A percentile compares a stretch with the other conserved stretches of the same genome.
phyloP scores from a whole-genome alignment of 805 yeast species.

The Alloascoidea hylecoeti region DNA sequence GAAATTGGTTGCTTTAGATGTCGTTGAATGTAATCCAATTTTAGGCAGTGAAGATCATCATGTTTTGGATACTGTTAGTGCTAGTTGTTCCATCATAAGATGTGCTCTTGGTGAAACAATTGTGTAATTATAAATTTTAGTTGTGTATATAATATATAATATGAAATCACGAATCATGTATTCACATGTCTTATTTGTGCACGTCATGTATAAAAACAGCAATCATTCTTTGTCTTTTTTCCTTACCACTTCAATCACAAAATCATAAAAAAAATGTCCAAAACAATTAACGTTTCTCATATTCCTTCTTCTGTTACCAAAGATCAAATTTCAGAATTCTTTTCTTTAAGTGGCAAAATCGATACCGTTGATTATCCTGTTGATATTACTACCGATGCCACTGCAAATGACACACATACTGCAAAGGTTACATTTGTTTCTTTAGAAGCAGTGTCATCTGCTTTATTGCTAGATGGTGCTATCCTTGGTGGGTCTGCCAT shows the following conservation, averaged over 20 bases:
- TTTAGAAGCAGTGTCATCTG: conserved; percentile 54
- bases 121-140: too few relatives aligned
- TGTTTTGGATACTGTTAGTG: conserved; percentile 70
- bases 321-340: conserved; percentile 47
- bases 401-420: conserved; percentile 17
- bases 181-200: too few relatives aligned
- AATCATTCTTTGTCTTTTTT: too few relatives aligned
- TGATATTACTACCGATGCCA: conserved; percentile 12
- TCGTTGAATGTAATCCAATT: conserved; percentile 88
- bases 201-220: too few relatives aligned
- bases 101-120: conserved; percentile 93
- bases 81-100: conserved; percentile 83
- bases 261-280: too few relatives aligned
- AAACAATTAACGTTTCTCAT: conserved; percentile 37
- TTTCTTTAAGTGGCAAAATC: conserved; percentile 59
- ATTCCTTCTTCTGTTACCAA: conserved; percentile 35
- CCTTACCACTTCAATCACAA: too few relatives aligned
- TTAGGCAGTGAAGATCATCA: conserved; percentile 69
- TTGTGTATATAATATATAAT: too few relatives aligned
- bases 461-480: conserved; percentile 58
- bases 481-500: conserved; percentile 50
- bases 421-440: conserved; percentile 40
- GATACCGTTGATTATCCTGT: conserved; percentile 8
- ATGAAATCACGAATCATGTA: too few relatives aligned
- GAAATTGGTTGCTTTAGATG: conserved; percentile 74